Evolutionary conservation across 1,284 basidiomycete species (phyloP).

Genomic region (Pyrrhoderma lamaoense): DNA sequence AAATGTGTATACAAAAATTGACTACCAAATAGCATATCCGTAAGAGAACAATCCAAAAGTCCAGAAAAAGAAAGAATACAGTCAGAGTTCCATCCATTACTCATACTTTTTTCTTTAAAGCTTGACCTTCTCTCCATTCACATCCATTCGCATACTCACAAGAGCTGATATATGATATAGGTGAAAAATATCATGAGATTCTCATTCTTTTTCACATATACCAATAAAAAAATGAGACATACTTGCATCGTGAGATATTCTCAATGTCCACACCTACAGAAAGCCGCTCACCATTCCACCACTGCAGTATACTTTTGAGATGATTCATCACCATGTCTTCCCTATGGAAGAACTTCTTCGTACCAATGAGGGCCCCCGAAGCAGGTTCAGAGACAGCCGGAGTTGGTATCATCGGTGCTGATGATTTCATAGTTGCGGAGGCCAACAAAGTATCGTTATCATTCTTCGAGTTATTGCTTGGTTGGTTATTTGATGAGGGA

Average conservation of each 20-base stretch:
- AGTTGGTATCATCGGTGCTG: neutral
- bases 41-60: neutral
- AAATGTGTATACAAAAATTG: too few relatives aligned
- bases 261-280: conserved; percentile 61
- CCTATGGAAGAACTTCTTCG: conserved; percentile 54
- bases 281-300: conserved; percentile 67
- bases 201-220: neutral
- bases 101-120: conserved; percentile 27
- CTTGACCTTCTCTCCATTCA: conserved; percentile 76
- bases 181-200: neutral
- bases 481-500: neutral
- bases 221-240: too few relatives aligned
- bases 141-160: conserved; percentile 78
- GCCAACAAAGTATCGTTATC: neutral
- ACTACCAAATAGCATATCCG: neutral
- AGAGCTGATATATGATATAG: conserved; percentile 36
- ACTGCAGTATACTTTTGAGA: conserved; percentile 51
- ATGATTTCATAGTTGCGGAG: neutral
- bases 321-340: conserved; percentile 48
- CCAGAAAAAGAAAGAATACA: neutral
- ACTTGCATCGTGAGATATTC: conserved; percentile 63
- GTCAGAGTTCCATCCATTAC: neutral
- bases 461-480: neutral
- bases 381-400: conserved; percentile 14
- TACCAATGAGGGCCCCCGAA: conserved; percentile 53